Evolutionary conservation across 352 stramenopile species (phyloP), one percentile per base, ranked within the genome.

Genomic region (Pythium oligandrum): DNA sequence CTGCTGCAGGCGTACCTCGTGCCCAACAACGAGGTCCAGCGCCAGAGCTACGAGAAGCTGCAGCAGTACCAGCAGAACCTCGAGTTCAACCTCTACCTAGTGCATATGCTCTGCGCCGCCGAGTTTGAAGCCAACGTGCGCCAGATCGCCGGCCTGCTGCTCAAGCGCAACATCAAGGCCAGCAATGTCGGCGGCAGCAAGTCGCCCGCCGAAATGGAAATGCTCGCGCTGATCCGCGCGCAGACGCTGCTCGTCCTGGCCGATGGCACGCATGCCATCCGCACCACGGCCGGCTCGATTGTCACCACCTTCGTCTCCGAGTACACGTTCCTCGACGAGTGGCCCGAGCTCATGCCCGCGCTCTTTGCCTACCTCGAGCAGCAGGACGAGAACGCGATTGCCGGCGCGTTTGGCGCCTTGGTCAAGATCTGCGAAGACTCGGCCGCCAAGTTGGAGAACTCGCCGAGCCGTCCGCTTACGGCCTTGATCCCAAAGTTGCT

Each of bases 341-440:
- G 85, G 80, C 85, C 85, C 1, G 85, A 95, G 68, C 82, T 95
- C 67, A 90, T 95, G 69, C 81, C 77, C 35, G 75, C 73, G 54
- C 66, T 95, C 12, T 58, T 83, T 3, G 31, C 60, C 38, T 78
- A 82, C 40, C 63, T 94, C 11, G 72, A 88, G 10, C 68, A 86
- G 34, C 63, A 74, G 44, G 82, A 95, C 39, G 73, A 68, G 45
- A 61, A 66, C 40, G 83, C 83, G 10, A 71, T 93, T 32, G 82
- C 90, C 30, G 88, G 88, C 4, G 86, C 86, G 6, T 95, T 96
- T 56, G 72, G 78, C 54, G 83, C 84, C 36, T 75, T 96, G 12
- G 68, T 78, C 61, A 96, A 96, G 73, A 88, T 96, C 61, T 93
- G 80, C 53, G 88, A 96, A 53, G 88, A 96, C 69, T 95, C 86